Evolutionary conservation across 192 early-diverging fungal genomes (phyloP).

Genomic region (Coemansia sp.): DNA sequence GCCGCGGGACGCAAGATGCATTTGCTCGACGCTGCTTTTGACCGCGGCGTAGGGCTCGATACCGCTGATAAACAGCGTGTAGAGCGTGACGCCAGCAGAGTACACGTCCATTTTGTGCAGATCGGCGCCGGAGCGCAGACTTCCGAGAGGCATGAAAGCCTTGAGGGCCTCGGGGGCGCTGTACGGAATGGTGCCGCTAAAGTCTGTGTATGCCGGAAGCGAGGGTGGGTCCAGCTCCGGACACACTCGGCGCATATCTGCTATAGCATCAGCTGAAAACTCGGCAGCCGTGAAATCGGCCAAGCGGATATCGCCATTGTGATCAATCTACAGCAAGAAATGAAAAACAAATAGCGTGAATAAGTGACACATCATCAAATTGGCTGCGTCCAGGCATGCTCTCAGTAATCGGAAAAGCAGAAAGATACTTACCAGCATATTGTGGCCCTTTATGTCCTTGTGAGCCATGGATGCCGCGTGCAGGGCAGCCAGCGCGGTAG

Average conservation of each 20-base stretch:
- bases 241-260: conserved; percentile 21
- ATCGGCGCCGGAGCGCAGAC: conserved; percentile 13
- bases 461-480: conserved; percentile 57
- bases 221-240: conserved; percentile 27
- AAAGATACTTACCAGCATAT: conserved; percentile 50
- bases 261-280: conserved; percentile 36
- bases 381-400: conserved; percentile 6
- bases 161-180: conserved; percentile 60
- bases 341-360: background rate
- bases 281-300: conserved; percentile 55
- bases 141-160: conserved; percentile 18
- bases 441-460: conserved; percentile 66
- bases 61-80: conserved; percentile 60
- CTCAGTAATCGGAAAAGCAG: background rate
- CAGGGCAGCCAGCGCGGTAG: conserved; percentile 56
- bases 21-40: conserved; percentile 63
- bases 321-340: conserved; percentile 13
- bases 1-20: conserved; percentile 61
- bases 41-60: conserved; percentile 61
- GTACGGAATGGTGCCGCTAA: conserved; percentile 60
- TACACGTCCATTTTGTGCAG: conserved; percentile 59
- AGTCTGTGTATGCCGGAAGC: conserved; percentile 48
- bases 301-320: conserved; percentile 42
- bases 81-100: conserved; percentile 61
- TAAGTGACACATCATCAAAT: background rate